phyloP scores from a whole-genome alignment of 306 rosid genomes.

The Erythrophleum fordii region DNA sequence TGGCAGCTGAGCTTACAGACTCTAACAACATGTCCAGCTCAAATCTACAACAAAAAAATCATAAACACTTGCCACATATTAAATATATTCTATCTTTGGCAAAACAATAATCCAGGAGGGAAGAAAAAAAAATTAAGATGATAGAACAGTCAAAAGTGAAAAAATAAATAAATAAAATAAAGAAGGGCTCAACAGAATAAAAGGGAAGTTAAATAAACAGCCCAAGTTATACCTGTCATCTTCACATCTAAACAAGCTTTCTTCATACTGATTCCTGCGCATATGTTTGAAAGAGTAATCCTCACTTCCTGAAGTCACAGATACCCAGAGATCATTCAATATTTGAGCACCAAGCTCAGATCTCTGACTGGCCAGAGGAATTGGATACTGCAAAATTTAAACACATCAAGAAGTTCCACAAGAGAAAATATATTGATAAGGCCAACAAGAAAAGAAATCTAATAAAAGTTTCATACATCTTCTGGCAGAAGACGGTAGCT shows the following conservation, averaged over 20 bases:
- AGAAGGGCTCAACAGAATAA: not conserved
- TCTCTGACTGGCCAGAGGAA: conserved; percentile 88
- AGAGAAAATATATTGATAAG: conserved; percentile 22
- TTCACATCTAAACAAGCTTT: conserved; percentile 94
- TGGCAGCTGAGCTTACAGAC: conserved; percentile 88
- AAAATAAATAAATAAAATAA: not conserved
- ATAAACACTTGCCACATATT: conserved; percentile 29
- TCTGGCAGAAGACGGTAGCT: conserved; percentile 95
- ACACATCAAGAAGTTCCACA: conserved; percentile 38
- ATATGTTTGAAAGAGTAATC: conserved; percentile 98
- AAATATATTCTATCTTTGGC: conserved; percentile 16
- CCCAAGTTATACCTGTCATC: conserved; percentile 82
- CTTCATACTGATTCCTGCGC: conserved; percentile 98
- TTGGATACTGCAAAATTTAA: conserved; percentile 81
- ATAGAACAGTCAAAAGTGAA: conserved; percentile 18
- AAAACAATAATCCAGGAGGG: conserved; percentile 28
- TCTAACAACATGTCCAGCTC: conserved; percentile 98
- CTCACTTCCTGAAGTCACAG: conserved; percentile 99
- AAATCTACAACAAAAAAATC: conserved; percentile 63
- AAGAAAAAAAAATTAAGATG: conserved; percentile 9
- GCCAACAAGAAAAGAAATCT: conserved; percentile 27
- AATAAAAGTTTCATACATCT: conserved; percentile 56
- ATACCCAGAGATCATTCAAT: conserved; percentile 96
- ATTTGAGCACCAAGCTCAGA: conserved; percentile 88
- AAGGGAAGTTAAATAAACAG: conserved; percentile 7